Percentiles rank a stretch among this genome's conserved stretches.
phyloP scores from a whole-genome alignment of 2,329 filamentous ascomycete species.

The Sporothrix mexicana region DNA sequence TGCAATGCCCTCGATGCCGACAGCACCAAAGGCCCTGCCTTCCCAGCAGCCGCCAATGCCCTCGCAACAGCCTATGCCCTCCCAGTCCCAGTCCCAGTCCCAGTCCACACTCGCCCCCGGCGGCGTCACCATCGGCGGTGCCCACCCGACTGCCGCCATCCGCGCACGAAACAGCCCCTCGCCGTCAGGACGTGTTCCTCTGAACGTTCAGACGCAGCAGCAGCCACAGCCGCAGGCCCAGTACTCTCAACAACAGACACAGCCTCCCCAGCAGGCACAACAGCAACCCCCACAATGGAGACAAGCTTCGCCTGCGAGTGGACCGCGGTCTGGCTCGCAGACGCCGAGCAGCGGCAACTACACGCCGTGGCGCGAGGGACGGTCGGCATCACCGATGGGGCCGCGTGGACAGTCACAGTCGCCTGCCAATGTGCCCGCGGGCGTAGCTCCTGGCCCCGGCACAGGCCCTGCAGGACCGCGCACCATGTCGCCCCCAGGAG shows the following conservation, averaged over 20 bases:
- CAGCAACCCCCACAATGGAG: slow-evolving; percentile 28
- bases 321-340: slow-evolving; percentile 37
- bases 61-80: slow-evolving; percentile 24
- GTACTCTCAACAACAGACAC: slow-evolving; percentile 4
- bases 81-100: slow-evolving; percentile 21
- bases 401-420: slow-evolving; percentile 41
- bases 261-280: slow-evolving; percentile 1
- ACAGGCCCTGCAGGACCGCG: slow-evolving; percentile 37
- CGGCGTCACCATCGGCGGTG: slow-evolving; percentile 13
- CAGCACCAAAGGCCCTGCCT: not conserved
- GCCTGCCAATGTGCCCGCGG: slow-evolving; percentile 33
- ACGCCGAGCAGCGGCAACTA: slow-evolving; percentile 43
- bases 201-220: slow-evolving; percentile 39
- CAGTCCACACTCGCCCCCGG: not conserved
- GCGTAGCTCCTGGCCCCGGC: not conserved
- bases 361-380: slow-evolving; percentile 46
- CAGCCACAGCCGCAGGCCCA: slow-evolving; percentile 32
- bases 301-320: slow-evolving; percentile 30
- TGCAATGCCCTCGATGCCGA: not conserved
- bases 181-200: slow-evolving; percentile 35
- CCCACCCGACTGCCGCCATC: slow-evolving; percentile 18
- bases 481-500: slow-evolving; percentile 41
- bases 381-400: slow-evolving; percentile 50
- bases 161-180: slow-evolving; percentile 37
- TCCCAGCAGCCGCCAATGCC: not conserved